Evolutionary conservation across 2,329 filamentous ascomycete genomes (phyloP).

Genomic region (Aureobasidium pullulans): DNA sequence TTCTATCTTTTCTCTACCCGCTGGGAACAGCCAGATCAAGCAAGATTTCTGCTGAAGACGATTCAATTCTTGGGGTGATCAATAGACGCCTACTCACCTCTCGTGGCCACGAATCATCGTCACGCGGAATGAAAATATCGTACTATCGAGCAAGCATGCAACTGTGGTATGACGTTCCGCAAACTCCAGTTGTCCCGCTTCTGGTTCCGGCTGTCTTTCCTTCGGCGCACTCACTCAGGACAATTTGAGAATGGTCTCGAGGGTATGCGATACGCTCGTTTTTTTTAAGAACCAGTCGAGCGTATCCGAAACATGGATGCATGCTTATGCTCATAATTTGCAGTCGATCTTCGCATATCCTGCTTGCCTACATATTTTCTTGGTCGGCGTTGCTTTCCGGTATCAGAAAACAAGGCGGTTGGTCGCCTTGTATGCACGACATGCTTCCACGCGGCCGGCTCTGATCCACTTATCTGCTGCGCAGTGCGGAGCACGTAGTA

Average conservation of each 20-base stretch:
- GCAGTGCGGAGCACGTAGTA: neutral
- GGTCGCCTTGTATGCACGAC: neutral
- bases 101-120: neutral
- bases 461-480: neutral
- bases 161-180: conserved; percentile 1
- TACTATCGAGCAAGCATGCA: neutral
- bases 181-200: neutral
- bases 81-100: neutral
- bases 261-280: neutral
- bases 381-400: neutral
- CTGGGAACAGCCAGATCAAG: too few species aligned
- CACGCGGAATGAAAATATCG: neutral
- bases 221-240: neutral
- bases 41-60: too few species aligned
- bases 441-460: neutral
- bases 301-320: neutral
- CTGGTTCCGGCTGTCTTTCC: neutral
- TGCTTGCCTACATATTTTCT: neutral
- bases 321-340: neutral
- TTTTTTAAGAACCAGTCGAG: neutral
- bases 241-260: neutral
- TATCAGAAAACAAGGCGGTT: neutral
- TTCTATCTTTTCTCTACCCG: too few species aligned
- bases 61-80: too few species aligned
- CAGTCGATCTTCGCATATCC: neutral